Base-by-base conservation (phyloP, 177 flowering plant species). In the Vitis hybrid region DNA sequence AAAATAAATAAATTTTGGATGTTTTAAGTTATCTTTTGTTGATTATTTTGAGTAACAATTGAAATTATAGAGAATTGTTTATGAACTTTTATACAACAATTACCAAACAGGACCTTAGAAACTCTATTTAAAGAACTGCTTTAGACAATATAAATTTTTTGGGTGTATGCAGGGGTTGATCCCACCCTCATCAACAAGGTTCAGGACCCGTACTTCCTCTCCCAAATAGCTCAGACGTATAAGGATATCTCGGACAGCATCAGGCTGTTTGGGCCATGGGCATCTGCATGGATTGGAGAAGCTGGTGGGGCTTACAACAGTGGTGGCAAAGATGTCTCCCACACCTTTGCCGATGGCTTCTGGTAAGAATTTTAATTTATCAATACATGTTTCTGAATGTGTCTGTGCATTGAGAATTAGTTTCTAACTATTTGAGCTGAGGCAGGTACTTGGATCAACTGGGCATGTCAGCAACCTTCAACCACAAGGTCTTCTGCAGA, bases 261-360 rank as follows among this genome's bases (percentile, higher is more conserved):
- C 8, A 61, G 69, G 21, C 21, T 13, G 20, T 82, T 71, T 51
- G 86, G 79, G 4, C 88, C 94, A 24, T 88, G 88, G 88, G 14
- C 94, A 18, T 72, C 64, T 15, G 83, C 91, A 9, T 91, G 93
- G 96, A 83, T 91, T 74, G 88, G 91, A 1, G 94, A 90, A 72
- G 24, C 91, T 12, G 94, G 94, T 61, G 94, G 94, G 1, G 89
- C 94, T 50, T 85, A 71, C 60, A 90, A 92, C 71, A 92, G 93
- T 64, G 97, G 97, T 15, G 84, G 90, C 63, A 79, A 71, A 64
- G n/a, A 74, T 69, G 82, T 85, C 2, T 83, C 90, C 1, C 77
- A 85, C 61, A 65, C 86, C 32, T 92, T 90, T 72, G 89, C 71
- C 10, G 18, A 81, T 72, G 77, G 96, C 63, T 92, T 89, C 74